Evolutionary conservation across 2,329 filamentous ascomycete species (phyloP).

Genomic region (Ustilaginoidea virens): DNA sequence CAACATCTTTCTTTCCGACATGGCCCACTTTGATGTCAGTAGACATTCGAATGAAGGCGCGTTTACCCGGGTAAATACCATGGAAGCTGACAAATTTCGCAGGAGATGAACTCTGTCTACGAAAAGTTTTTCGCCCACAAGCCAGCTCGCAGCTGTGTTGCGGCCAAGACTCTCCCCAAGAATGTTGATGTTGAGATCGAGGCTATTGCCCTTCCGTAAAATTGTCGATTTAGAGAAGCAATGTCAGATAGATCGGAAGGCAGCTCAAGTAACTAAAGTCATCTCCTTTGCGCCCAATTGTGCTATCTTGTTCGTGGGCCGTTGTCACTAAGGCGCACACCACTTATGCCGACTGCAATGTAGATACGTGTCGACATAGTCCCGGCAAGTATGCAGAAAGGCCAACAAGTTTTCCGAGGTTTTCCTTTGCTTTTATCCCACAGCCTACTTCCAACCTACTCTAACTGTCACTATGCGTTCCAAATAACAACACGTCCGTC

Average conservation of each 20-base stretch:
- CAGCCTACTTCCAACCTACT: background rate
- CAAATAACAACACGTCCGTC: slow-evolving; percentile 73
- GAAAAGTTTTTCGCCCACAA: slow-evolving; percentile 71
- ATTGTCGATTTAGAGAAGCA: no score
- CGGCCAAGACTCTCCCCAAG: slow-evolving; percentile 78
- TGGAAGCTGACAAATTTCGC: slow-evolving; percentile 1
- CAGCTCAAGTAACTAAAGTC: no score
- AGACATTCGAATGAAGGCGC: no score
- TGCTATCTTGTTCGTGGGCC: no score
- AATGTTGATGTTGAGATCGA: slow-evolving; percentile 82
- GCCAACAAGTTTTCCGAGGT: no score
- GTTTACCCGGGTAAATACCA: no score
- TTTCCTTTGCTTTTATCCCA: background rate
- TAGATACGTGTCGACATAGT: no score
- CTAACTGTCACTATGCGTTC: slow-evolving; percentile 34
- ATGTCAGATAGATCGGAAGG: no score
- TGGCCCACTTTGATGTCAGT: slow-evolving; percentile 64
- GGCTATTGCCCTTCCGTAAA: slow-evolving; percentile 57
- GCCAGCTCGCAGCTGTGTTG: slow-evolving; percentile 79
- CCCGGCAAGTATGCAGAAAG: no score
- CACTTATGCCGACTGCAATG: no score
- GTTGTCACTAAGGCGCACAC: no score
- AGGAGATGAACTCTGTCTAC: slow-evolving; percentile 74
- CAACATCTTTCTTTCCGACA: slow-evolving; percentile 81
- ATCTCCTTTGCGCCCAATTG: no score